A percentile compares a stretch with the other conserved stretches of the same genome.
Conservation (phyloP, 345 rosid species). For the Eucalyptus grandis region DNA sequence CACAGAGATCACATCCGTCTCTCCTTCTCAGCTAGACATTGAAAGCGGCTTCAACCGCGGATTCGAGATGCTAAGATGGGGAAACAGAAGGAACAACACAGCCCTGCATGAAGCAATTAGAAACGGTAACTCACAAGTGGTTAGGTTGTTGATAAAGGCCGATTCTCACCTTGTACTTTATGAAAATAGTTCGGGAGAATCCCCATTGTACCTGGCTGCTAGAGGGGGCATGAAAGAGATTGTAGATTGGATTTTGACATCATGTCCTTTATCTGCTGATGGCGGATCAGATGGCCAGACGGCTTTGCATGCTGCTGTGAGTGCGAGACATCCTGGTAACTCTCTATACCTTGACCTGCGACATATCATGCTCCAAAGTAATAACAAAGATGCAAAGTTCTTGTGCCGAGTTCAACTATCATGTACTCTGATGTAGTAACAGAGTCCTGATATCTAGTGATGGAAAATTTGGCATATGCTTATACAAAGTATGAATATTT, state of each 20-base stretch:
- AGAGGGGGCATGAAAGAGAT: background rate
- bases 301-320: background rate
- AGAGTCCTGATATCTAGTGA: background rate
- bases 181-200: background rate
- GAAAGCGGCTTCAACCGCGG: background rate
- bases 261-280: background rate
- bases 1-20: background rate
- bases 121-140: background rate
- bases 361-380: background rate
- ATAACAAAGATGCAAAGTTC: background rate
- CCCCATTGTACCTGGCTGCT: background rate
- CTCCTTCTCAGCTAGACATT: background rate
- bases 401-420: background rate
- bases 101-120: background rate
- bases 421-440: background rate
- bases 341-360: background rate
- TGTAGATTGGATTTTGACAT: background rate
- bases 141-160: background rate
- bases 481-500: background rate
- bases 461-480: background rate
- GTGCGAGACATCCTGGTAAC: background rate
- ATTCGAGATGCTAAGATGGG: background rate
- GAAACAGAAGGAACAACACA: background rate
- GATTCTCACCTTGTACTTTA: background rate
- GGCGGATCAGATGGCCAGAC: background rate